Evolutionary conservation across 1,284 basidiomycete species (phyloP).

Genomic region (Boletellus deceptivus): DNA sequence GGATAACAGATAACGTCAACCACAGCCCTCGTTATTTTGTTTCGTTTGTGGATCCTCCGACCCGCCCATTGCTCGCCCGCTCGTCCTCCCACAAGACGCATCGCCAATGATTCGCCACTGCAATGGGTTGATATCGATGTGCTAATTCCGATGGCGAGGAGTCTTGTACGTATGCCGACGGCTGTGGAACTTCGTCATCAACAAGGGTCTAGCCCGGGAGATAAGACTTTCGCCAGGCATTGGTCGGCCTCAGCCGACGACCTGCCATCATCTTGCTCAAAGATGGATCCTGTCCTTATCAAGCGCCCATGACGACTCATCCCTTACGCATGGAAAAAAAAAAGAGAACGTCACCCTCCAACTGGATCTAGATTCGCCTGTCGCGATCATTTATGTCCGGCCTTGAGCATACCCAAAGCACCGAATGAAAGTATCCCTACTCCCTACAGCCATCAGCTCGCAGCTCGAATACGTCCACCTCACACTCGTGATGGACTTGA

Average conservation of each 20-base stretch:
- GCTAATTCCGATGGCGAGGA: constrained; percentile 1
- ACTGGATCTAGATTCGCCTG: constrained; percentile 7
- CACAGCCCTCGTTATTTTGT: too few species aligned
- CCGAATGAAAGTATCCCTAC: neutral
- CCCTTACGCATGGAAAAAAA: neutral
- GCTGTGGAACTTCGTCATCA: neutral
- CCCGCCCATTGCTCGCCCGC: too few species aligned
- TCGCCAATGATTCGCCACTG: too few species aligned
- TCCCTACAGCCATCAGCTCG: neutral
- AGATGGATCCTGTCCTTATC: constrained; percentile 19
- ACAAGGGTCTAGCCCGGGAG: constrained; percentile 9
- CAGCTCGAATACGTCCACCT: neutral
- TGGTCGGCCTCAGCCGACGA: constrained; percentile 4
- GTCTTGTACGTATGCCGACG: neutral
- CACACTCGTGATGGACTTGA: constrained; percentile 2
- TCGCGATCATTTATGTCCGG: constrained; percentile 20
- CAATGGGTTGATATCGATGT: too few species aligned
- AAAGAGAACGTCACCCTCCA: neutral
- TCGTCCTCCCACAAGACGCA: too few species aligned
- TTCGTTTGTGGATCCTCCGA: too few species aligned
- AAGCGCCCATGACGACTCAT: constrained; percentile 1
- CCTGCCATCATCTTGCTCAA: too few species aligned
- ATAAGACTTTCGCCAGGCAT: constrained; percentile 18
- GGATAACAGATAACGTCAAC: too few species aligned
- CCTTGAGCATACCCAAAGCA: neutral